phyloP scores from a whole-genome alignment of 306 rosid genomes.

The Castanea crenata region DNA sequence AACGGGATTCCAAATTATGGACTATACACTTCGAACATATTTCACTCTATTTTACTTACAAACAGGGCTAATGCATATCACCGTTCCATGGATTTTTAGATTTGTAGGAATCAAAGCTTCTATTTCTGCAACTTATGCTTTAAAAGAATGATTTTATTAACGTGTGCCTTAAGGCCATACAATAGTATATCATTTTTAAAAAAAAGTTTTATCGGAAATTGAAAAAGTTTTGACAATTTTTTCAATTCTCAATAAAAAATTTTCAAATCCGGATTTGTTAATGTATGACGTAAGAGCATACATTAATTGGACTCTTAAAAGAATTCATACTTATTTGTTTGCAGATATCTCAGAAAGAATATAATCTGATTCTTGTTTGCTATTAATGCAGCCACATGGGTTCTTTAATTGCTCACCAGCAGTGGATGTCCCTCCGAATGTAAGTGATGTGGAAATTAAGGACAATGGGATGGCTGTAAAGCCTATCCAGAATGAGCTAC shows the following conservation, averaged over 20 bases:
- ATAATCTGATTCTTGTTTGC: background rate
- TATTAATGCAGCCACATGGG: conserved; percentile 68
- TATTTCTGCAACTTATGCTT: background rate
- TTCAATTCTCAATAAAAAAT: too few relatives aligned
- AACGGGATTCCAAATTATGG: too few relatives aligned
- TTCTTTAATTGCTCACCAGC: conserved; percentile 79
- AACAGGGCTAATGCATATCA: too few relatives aligned
- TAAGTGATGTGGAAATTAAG: conserved; percentile 60
- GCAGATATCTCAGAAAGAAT: background rate
- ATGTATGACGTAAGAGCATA: too few relatives aligned
- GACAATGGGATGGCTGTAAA: conserved; percentile 55
- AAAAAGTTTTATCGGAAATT: too few relatives aligned
- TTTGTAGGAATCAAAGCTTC: background rate
- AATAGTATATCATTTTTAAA: too few relatives aligned
- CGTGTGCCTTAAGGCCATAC: too few relatives aligned
- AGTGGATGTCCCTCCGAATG: conserved; percentile 64
- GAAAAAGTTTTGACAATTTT: too few relatives aligned
- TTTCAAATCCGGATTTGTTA: too few relatives aligned
- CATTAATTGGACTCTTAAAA: too few relatives aligned
- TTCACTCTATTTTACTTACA: background rate
- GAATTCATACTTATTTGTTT: conserved; percentile 5
- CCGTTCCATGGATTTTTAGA: too few relatives aligned
- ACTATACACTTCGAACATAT: background rate
- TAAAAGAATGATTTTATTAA: background rate
- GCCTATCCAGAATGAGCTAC: conserved; percentile 54